Evolutionary conservation across 805 yeast species (phyloP).

Genomic region (Kregervanrija pseudodelftensis): DNA sequence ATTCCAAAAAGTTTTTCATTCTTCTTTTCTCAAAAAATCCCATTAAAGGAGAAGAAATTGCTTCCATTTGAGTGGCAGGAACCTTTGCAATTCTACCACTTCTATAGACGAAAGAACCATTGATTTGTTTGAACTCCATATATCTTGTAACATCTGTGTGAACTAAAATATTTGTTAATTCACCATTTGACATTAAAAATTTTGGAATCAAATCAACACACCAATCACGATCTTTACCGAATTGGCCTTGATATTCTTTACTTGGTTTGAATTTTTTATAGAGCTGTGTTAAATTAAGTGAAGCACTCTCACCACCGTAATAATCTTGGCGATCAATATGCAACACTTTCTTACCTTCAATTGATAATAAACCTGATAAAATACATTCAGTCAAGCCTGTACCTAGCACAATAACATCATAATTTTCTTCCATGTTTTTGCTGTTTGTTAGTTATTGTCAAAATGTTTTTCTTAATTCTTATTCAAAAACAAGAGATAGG

Average conservation of each 20-base stretch:
- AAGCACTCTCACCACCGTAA: conserved; percentile 91
- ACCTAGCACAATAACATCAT: conserved; percentile 96
- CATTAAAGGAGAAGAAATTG: conserved; percentile 85
- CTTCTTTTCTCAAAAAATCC: conserved; percentile 95
- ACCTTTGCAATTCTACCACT: conserved; percentile 90
- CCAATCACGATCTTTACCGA: conserved; percentile 96
- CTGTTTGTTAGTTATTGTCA: too few relatives aligned
- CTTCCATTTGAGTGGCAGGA: conserved; percentile 88
- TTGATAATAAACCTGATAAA: conserved; percentile 85
- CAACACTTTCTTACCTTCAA: conserved; percentile 96
- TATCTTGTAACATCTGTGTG: conserved; percentile 96
- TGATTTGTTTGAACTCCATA: conserved; percentile 91
- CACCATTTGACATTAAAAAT: conserved; percentile 96
- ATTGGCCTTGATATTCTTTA: conserved; percentile 57
- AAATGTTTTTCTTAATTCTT: too few relatives aligned
- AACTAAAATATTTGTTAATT: conserved; percentile 86
- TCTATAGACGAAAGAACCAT: conserved; percentile 92
- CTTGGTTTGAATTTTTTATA: conserved; percentile 84
- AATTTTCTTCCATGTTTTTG: conserved; percentile 76
- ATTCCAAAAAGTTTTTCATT: conserved; percentile 87
- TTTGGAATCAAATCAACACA: conserved; percentile 96
- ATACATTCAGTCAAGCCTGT: conserved; percentile 94
- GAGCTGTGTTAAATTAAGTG: conserved; percentile 63
- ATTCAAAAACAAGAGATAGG: too few relatives aligned
- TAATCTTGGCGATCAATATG: conserved; percentile 96